Conservation (phyloP, 1,139 yeast genomes). For the Saccharomycopsis hybrid region DNA sequence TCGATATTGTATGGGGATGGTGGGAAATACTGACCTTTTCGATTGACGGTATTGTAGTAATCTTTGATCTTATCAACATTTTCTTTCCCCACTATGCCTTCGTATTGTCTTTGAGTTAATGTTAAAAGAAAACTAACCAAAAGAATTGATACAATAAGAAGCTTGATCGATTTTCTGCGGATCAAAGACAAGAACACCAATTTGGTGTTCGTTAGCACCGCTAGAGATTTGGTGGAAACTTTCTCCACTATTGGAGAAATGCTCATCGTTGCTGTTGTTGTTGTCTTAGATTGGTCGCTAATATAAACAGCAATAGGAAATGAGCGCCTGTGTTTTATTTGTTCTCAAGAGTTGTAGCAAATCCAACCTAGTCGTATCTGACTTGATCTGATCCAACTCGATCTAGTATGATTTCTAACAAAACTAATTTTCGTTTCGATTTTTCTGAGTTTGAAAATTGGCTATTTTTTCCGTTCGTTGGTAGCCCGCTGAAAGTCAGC, state of each 20-base stretch:
- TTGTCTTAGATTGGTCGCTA: too few species aligned
- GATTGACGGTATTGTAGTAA: slow-evolving; percentile 10
- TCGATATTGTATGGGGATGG: slow-evolving; percentile 13
- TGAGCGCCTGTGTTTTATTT: too few species aligned
- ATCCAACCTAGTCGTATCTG: too few species aligned
- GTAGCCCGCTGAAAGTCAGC: too few species aligned
- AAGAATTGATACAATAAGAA: background rate
- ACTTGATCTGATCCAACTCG: too few species aligned
- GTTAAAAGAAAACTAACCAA: background rate
- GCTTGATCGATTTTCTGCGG: background rate
- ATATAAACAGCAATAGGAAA: too few species aligned
- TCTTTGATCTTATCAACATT: slow-evolving; percentile 12
- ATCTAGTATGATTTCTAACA: too few species aligned
- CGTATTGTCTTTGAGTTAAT: slow-evolving; percentile 12
- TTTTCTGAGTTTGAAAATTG: too few species aligned
- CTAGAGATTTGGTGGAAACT: background rate
- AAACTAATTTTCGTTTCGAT: too few species aligned
- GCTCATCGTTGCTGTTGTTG: too few species aligned
- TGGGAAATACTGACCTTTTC: slow-evolving; percentile 14
- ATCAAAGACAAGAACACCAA: background rate
- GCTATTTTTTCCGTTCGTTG: too few species aligned
- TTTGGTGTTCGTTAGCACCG: background rate
- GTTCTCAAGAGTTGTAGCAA: too few species aligned
- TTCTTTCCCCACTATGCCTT: slow-evolving; percentile 16
- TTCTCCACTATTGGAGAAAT: background rate